These are phyloP conservation scores for Barnettozyma californica DNA, from an alignment of 805 yeast genomes.

Conservation along the genomic window DNA sequence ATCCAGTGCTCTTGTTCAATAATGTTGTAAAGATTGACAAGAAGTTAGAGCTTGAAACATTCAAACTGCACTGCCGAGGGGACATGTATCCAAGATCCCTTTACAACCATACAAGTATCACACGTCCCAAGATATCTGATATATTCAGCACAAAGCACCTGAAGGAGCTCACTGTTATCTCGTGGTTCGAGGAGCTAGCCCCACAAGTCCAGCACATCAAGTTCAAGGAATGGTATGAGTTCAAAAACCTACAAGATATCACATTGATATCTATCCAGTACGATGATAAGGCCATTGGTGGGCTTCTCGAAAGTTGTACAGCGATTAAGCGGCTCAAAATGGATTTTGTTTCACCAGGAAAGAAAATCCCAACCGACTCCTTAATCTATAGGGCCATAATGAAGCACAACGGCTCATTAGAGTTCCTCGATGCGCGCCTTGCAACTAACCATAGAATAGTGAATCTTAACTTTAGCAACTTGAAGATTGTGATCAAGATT, in stretches of 20 bases:
- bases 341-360: slow-evolving; percentile 33
- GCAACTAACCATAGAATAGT: slow-evolving; percentile 14
- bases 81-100: slow-evolving; percentile 31
- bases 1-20: slow-evolving; percentile 34
- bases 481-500: slow-evolving; percentile 11
- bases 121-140: slow-evolving; percentile 27
- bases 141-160: slow-evolving; percentile 31
- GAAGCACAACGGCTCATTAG: slow-evolving; percentile 29
- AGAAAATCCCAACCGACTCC: slow-evolving; percentile 29
- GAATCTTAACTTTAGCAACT: slow-evolving; percentile 16
- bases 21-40: slow-evolving; percentile 20
- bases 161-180: slow-evolving; percentile 34
- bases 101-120: slow-evolving; percentile 17
- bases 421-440: slow-evolving; percentile 35
- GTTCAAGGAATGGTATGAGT: slow-evolving; percentile 34
- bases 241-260: slow-evolving; percentile 31
- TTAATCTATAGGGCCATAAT: slow-evolving; percentile 31
- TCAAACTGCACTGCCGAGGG: slow-evolving; percentile 38
- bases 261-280: slow-evolving; percentile 35
- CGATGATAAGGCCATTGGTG: slow-evolving; percentile 26
- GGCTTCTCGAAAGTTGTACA: slow-evolving; percentile 28
- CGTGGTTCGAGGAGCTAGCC: slow-evolving; percentile 35
- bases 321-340: slow-evolving; percentile 33
- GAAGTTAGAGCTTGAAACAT: slow-evolving; percentile 30
- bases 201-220: slow-evolving; percentile 29